These are phyloP conservation scores for Aureobasidium sp. DNA, from an alignment of 2,329 filamentous ascomycete species.

Conservation along the genomic window DNA sequence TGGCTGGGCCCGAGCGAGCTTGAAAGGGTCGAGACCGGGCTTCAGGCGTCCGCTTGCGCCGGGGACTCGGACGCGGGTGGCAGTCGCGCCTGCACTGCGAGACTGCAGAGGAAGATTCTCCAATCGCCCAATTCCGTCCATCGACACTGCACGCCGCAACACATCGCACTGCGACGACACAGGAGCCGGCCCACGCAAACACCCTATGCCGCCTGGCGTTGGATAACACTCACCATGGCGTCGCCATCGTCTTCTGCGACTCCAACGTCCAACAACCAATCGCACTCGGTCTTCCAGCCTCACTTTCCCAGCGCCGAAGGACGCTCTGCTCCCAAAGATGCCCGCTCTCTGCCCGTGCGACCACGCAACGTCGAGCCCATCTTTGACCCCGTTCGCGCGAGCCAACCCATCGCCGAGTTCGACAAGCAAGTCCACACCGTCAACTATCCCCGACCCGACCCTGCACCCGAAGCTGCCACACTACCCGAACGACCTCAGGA, in stretches of 20 bases:
- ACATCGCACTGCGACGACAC: background rate
- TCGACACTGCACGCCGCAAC: background rate
- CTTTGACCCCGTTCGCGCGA: constrained; percentile 11
- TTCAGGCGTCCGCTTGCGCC: background rate
- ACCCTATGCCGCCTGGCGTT: background rate
- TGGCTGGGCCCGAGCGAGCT: background rate
- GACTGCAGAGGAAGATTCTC: background rate
- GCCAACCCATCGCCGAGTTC: constrained; percentile 13
- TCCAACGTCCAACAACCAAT: background rate
- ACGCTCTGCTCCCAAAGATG: background rate
- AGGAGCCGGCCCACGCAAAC: background rate
- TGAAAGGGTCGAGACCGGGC: background rate
- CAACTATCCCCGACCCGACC: background rate
- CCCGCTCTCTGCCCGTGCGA: background rate
- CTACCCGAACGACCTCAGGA: constrained; percentile 14
- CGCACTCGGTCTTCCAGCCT: background rate
- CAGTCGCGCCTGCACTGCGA: background rate
- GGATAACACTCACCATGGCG: background rate
- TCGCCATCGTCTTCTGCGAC: background rate
- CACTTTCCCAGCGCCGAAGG: constrained; percentile 18
- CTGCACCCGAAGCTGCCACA: constrained; percentile 19
- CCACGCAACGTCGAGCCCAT: constrained; percentile 14
- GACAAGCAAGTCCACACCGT: background rate
- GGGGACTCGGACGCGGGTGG: background rate
- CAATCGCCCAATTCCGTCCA: background rate